Evolutionary conservation across 805 yeast species (phyloP), one percentile per base, ranked within the genome.

Genomic region (Priceomyces carsonii): DNA sequence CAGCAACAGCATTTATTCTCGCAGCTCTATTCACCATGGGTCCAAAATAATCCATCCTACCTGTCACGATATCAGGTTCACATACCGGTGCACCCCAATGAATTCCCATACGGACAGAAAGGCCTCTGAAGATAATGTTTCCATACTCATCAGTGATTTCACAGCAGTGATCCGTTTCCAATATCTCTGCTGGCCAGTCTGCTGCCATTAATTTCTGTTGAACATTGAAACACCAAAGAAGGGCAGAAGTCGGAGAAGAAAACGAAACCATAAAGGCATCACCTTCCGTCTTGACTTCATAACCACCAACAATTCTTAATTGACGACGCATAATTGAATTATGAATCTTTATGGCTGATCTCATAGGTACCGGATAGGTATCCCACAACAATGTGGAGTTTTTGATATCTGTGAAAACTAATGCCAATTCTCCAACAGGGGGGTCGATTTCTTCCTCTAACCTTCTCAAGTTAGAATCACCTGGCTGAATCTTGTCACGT

Each of bases 1-100:
- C 96, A 0, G 99, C 99, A 33, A 87, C 85, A 6, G 95, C 85
- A 54, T 90, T 82, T 17, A 93, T 91, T 51, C 99, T 75, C 1
- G 98, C 82, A 1, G 99, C 87, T 33, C 96, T 74, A 53, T 93
- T 93, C 20, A 93, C 99, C 89, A 93, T 90, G 0, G 99, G 99
- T 0, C 99, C 99, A 50, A 93, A 85, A 61, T 93, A 93, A 63
- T 93, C 99, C 99, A 93, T 93, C 67, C 99, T 80, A 47, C 89
- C 79, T 0, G 99, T 93, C 35, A 90, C 90, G 40, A 91, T 83
- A 66, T 93, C 99, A 6, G 84, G 77, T 59, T 93, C 99, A 51
- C 95, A 87, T 26, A 91, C 97, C 0, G 99, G 98, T 1, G 84
- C 73, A 44, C 99, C 99, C 95, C 98, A 93, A 59, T 93, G 98